Base-by-base conservation (phyloP, 805 yeast genomes). In the Komagataella pseudopastoris region DNA sequence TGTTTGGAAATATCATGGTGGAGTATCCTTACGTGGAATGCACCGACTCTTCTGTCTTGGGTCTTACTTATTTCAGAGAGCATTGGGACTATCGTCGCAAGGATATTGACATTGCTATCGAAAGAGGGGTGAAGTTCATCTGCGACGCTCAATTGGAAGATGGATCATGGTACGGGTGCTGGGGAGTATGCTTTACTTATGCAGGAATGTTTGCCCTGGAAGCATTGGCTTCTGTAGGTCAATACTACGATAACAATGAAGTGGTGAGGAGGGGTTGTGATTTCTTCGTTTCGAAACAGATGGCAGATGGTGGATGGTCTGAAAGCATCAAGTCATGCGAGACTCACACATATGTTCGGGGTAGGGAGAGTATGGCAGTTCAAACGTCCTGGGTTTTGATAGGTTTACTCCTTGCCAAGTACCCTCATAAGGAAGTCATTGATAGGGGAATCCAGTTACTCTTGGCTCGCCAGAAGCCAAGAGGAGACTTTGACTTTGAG, bases 1-100 rank as follows among this genome's bases (percentile, higher is more conserved):
- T 93, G 0, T 93, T 93, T 68, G 96, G 96, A 53, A 90, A 93
- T 59, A 93, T 93, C 53, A 93, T 93, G 99, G 95, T 93, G 23
- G 99, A 93, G 66, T 93, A 88, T 63, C 98, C 99, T 0, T 93
- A 93, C 62, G 97, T 95, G 18, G 99, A 93, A 66, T 93, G 99
- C 65, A 89, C 98, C 0, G 99, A 95, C 66, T 90, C 98, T 0
- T 81, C 91, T 0, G 95, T 93, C 5, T 69, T 93, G 43, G 99
- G 99, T 0, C 71, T 93, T 53, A 81, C 86, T 0, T 85, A 84
- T 63, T 93, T 89, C 68, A 71, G 81, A 47, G 74, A 80, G 53
- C 71, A 79, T 60, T 81, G 77, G 60, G 71, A 76, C 50, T 89
- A 93, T 62, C 77, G 85, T 53, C 67, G 74, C 4, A 75, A 71